Percentiles rank a stretch among this genome's conserved stretches.
Conservation (phyloP, 2,329 filamentous ascomycete genomes). For the Talaromyces pinophilus region DNA sequence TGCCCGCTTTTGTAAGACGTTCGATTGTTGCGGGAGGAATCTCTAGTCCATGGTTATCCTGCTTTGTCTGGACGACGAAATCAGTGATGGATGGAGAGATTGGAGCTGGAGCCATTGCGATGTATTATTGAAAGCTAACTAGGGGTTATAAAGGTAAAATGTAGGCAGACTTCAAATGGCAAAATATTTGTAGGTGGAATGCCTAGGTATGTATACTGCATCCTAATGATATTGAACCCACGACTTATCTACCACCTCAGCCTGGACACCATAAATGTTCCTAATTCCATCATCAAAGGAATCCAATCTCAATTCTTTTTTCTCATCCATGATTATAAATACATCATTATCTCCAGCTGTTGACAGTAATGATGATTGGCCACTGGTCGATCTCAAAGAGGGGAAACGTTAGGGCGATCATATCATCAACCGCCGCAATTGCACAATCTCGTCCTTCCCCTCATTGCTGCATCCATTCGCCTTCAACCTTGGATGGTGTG, state of each 20-base stretch:
- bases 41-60: slow-evolving; percentile 61
- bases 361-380: neutral
- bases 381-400: neutral
- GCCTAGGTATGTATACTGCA: neutral
- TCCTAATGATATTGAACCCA: neutral
- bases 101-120: slow-evolving; percentile 57
- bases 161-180: neutral
- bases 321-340: neutral
- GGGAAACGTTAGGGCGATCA: slow-evolving; percentile 29
- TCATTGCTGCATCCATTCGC: neutral
- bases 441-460: slow-evolving; percentile 24
- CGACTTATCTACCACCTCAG: neutral
- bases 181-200: neutral
- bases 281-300: neutral
- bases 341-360: neutral
- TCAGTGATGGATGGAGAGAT: slow-evolving; percentile 66
- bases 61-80: slow-evolving; percentile 55
- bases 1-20: slow-evolving; percentile 66
- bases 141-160: neutral
- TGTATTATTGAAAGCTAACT: neutral
- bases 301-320: too few relatives aligned
- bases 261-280: neutral
- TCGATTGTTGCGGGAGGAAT: slow-evolving; percentile 60
- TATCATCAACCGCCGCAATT: slow-evolving; percentile 36
- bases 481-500: neutral